Percentiles rank a stretch among this genome's conserved stretches.
Evolutionary conservation across 2,329 filamentous ascomycete genomes (phyloP).

Genomic region (Pseudonectria foliicola): DNA sequence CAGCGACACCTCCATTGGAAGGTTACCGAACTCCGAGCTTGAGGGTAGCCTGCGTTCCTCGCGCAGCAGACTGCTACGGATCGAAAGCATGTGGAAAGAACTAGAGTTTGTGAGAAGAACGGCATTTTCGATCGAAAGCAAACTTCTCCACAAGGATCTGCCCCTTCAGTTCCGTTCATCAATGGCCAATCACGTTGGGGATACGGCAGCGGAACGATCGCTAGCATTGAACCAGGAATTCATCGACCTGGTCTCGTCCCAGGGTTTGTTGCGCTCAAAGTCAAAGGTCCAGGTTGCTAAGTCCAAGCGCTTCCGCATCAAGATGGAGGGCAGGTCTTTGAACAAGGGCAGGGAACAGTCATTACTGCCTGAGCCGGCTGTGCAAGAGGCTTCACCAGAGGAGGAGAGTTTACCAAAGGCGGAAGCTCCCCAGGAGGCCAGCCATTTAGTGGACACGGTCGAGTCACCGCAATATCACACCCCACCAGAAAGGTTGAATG

Average conservation of each 20-base stretch:
- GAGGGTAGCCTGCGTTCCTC: slow-evolving; percentile 2
- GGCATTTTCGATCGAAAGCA: slow-evolving; percentile 27
- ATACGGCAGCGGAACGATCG: slow-evolving; percentile 13
- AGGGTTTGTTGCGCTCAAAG: slow-evolving; percentile 2
- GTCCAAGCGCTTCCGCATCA: no score
- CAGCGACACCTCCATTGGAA: not conserved
- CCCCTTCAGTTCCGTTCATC: slow-evolving; percentile 20
- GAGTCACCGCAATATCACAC: no score
- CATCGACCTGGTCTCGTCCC: slow-evolving; percentile 5
- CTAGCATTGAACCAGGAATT: slow-evolving; percentile 18
- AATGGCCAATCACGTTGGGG: slow-evolving; percentile 23
- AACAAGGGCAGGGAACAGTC: no score
- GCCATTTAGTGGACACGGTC: no score
- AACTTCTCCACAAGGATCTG: slow-evolving; percentile 26
- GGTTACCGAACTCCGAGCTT: not conserved
- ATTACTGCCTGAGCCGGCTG: no score
- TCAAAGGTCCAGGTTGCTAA: not conserved
- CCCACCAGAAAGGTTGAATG: no score
- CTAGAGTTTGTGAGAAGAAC: slow-evolving; percentile 21
- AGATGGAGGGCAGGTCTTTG: no score
- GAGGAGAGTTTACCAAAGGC: no score
- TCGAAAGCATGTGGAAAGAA: slow-evolving; percentile 30
- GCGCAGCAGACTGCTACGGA: slow-evolving; percentile 24
- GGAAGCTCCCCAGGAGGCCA: no score
- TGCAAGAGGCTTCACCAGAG: no score